A percentile compares a stretch with the other conserved stretches of the same genome.
Evolutionary conservation across 2,329 filamentous ascomycete species (phyloP).

Genomic region (Cordyceps fumosorosea): DNA sequence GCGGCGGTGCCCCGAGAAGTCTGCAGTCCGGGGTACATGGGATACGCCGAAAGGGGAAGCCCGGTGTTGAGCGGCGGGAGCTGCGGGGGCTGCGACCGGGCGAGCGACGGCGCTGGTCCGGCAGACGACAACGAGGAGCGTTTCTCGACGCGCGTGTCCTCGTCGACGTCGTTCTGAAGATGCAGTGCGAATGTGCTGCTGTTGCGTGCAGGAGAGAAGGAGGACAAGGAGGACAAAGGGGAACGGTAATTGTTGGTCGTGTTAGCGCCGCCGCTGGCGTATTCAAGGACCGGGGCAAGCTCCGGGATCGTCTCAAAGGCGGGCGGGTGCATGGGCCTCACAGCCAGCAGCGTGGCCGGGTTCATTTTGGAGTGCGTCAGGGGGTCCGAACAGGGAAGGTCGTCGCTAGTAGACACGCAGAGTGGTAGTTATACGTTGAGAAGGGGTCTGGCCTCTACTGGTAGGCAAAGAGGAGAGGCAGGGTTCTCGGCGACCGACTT

Average conservation of each 20-base stretch:
- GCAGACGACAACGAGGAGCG: not conserved
- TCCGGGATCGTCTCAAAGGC: conserved; percentile 16
- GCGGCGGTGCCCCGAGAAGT: conserved; percentile 9
- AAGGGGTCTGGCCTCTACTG: too few relatives aligned
- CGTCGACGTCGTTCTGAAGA: not conserved
- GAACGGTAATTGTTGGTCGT: not conserved
- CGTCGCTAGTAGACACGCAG: not conserved
- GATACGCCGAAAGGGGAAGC: conserved; percentile 17
- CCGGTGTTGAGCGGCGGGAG: conserved; percentile 7
- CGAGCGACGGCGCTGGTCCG: too few relatives aligned
- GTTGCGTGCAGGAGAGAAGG: not conserved
- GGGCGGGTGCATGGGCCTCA: conserved; percentile 14
- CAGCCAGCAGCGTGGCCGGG: conserved; percentile 10
- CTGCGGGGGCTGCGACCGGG: not conserved
- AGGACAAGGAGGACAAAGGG: not conserved
- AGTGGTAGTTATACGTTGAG: not conserved
- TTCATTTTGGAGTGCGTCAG: conserved; percentile 15
- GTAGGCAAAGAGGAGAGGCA: too few relatives aligned
- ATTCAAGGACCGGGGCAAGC: conserved; percentile 8
- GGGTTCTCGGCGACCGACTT: too few relatives aligned
- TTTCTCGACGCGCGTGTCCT: not conserved
- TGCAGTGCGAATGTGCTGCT: not conserved
- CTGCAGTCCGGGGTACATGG: conserved; percentile 28
- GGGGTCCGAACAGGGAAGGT: not conserved
- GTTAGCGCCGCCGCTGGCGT: conserved; percentile 2